Evolutionary conservation across 1,139 yeast species (phyloP), one percentile per base, ranked within the genome.

Genomic region (Zygoascus meyerae): DNA sequence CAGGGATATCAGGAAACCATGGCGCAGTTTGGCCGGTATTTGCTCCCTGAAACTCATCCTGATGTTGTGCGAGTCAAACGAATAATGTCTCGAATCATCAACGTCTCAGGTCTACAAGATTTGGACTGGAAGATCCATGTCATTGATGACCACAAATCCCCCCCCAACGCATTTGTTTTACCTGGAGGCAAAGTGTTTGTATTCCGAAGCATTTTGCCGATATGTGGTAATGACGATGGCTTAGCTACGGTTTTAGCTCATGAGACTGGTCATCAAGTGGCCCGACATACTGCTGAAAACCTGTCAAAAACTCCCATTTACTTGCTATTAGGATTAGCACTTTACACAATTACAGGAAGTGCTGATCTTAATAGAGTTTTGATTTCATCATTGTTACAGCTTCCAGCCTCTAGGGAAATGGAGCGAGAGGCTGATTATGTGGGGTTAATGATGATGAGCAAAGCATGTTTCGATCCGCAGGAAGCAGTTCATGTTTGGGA

Each of bases 171-270:
- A 1, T 92, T 94, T 66, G 95, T 92, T 26, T 71, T 92, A 45
- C 97, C 97, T 17, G 92, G 94, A 50, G 98, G 98, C 10, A 90
- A 90, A 65, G 95, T 94, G 39, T 92, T 92, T 66, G 87, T 92
- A 15, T 86, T 86, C 59, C 74, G 83, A 43, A 79, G 86, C 15
- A 86, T 94, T 45, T 65, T 92, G 46, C 85, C 87, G 1, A 78
- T 92, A 32, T 84, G 95, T 62, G 68, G 71, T 34, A 81, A 86
- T 61, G 94, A 87, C 47, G 94, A 87, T 60, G 97, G 97, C 1
- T 68, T 94, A 38, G 98, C 98, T 11, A 89, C 97, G 0, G 96
- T 94, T 1, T 69, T 92, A 38, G 74, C 95, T 0, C 99, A 92
- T 62, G 99, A 94, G 59, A 77, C 90, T 46, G 89, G 96, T 0